A percentile compares a stretch with the other conserved stretches of the same genome.
Evolutionary conservation across 257 asterid genomes (phyloP).

Genomic region (Nemophila menziesii): DNA sequence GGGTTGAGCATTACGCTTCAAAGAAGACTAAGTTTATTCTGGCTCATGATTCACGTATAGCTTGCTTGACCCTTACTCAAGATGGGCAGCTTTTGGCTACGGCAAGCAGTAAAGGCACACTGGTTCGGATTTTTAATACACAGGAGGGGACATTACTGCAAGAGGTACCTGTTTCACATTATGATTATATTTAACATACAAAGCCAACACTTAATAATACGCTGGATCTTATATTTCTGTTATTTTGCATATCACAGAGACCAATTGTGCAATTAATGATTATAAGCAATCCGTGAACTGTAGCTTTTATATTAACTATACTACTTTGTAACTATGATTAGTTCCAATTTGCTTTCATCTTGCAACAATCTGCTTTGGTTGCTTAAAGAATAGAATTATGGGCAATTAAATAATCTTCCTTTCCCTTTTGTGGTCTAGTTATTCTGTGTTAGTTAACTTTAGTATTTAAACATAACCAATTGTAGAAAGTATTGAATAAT

Average conservation of each 20-base stretch:
- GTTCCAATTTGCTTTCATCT: too few relatives aligned
- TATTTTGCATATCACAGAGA: too few relatives aligned
- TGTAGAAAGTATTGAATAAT: not conserved
- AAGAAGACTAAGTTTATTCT: slow-evolving; percentile 66
- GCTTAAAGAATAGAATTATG: not conserved
- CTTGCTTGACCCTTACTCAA: slow-evolving; percentile 64
- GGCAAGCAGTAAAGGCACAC: slow-evolving; percentile 79
- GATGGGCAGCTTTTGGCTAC: slow-evolving; percentile 83
- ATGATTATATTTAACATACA: too few relatives aligned
- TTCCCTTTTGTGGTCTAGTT: not conserved
- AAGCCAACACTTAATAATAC: too few relatives aligned
- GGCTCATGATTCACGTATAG: slow-evolving; percentile 82
- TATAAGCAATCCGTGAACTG: too few relatives aligned
- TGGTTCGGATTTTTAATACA: slow-evolving; percentile 64
- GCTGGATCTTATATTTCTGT: too few relatives aligned
- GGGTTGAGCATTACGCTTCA: slow-evolving; percentile 72
- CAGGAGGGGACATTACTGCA: slow-evolving; percentile 70
- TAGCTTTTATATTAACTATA: too few relatives aligned
- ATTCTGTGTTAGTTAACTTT: not conserved
- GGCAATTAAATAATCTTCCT: not conserved
- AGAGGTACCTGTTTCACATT: too few relatives aligned
- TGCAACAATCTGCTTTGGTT: too few relatives aligned
- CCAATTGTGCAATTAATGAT: too few relatives aligned
- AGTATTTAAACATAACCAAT: not conserved
- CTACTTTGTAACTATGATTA: too few relatives aligned